These are phyloP conservation scores for Vitis hybrid DNA, from an alignment of 177 flowering plant species.

Conservation along the genomic window DNA sequence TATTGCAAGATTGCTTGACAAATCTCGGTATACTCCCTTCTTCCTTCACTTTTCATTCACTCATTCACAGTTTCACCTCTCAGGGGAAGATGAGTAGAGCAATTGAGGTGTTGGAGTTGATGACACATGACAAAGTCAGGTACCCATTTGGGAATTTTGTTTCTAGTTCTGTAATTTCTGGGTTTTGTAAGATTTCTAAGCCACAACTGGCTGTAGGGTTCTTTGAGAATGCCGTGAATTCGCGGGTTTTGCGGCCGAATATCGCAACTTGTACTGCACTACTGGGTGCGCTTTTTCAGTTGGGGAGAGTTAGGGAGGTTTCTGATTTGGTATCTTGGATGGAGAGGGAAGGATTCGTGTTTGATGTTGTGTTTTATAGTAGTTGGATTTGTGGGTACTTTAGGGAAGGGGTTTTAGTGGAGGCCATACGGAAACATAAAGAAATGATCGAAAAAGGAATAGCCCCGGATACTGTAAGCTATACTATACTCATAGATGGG, in stretches of 20 bases:
- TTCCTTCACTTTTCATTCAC: constrained; percentile 41
- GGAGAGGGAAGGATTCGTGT: constrained; percentile 47
- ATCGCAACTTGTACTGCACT: constrained; percentile 60
- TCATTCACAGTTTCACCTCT: constrained; percentile 46
- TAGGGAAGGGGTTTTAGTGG: constrained; percentile 39
- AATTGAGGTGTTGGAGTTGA: constrained; percentile 60
- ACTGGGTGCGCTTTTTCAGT: constrained; percentile 49
- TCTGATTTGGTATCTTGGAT: constrained; percentile 44
- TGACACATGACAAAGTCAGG: constrained; percentile 35
- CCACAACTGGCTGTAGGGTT: constrained; percentile 60
- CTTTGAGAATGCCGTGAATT: constrained; percentile 42
- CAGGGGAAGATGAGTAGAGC: constrained; percentile 51
- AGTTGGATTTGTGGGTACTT: constrained; percentile 67
- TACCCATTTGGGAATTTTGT: constrained; percentile 62
- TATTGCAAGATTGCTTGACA: constrained; percentile 41
- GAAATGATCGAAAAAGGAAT: constrained; percentile 53
- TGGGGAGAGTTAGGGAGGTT: constrained; percentile 53
- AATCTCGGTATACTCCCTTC: constrained; percentile 41
- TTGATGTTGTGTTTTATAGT: constrained; percentile 72
- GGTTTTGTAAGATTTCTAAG: constrained; percentile 63
- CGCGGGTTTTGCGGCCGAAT: constrained; percentile 45
- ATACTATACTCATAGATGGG: constrained; percentile 67
- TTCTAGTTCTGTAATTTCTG: constrained; percentile 61
- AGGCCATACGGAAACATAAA: constrained; percentile 46
- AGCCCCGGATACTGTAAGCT: constrained; percentile 53